These are phyloP conservation scores for Endothia cerciana DNA, from an alignment of 2,329 filamentous ascomycete species.

Conservation along the genomic window DNA sequence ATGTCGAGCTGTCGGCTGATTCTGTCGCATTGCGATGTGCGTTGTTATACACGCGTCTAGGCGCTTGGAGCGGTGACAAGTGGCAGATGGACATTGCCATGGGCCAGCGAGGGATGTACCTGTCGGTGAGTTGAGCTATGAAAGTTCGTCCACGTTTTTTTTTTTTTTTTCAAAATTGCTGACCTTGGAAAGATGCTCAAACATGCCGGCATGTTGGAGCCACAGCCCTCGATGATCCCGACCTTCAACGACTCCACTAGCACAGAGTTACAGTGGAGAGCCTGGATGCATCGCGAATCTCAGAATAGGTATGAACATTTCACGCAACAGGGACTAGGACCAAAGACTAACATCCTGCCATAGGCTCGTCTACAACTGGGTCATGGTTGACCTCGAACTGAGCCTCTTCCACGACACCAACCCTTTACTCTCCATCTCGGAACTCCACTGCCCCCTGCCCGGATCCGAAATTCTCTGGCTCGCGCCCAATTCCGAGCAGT, in stretches of 20 bases:
- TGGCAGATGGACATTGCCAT: conserved; percentile 79
- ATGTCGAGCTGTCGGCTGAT: conserved; percentile 69
- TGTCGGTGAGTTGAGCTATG: conserved; percentile 48
- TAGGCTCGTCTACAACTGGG: conserved; percentile 75
- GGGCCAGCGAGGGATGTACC: conserved; percentile 75
- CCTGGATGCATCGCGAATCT: conserved; percentile 68
- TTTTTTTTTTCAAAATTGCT: conserved; percentile 33
- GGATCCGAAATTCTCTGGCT: conserved; percentile 65
- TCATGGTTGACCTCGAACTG: conserved; percentile 74
- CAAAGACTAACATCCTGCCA: conserved; percentile 1
- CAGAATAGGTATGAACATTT: conserved; percentile 55
- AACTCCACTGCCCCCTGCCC: conserved; percentile 68
- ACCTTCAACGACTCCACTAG: conserved; percentile 47
- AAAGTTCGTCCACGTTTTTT: background rate
- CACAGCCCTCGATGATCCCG: conserved; percentile 49
- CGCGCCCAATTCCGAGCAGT: conserved; percentile 60
- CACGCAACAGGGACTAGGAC: background rate
- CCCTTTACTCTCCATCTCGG: conserved; percentile 66
- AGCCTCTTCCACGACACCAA: conserved; percentile 67
- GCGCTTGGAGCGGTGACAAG: conserved; percentile 75
- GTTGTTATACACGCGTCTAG: conserved; percentile 68
- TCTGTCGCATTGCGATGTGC: conserved; percentile 67
- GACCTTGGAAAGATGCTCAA: conserved; percentile 60
- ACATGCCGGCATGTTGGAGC: conserved; percentile 69
- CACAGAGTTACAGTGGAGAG: conserved; percentile 60